Conservation (phyloP, 345 rosid genomes). For the Laguncularia racemosa region DNA sequence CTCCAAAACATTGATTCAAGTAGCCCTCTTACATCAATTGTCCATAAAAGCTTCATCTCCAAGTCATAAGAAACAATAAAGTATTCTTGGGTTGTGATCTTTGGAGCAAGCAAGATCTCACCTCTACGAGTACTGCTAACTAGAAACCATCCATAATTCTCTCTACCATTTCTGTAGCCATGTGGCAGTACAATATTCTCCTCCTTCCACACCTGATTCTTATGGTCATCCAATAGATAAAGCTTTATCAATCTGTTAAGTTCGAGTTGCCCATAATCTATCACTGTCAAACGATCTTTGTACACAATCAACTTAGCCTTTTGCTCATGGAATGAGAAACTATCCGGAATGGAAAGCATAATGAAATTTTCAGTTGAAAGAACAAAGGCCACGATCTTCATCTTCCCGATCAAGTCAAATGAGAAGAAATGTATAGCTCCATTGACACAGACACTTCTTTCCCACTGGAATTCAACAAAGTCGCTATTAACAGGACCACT, state of each 20-base stretch:
- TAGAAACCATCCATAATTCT: neutral
- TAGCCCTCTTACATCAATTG: slow-evolving; percentile 1
- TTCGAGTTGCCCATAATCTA: slow-evolving; percentile 5
- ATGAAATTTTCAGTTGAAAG: slow-evolving; percentile 4
- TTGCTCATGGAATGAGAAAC: neutral
- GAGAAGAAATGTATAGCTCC: slow-evolving; percentile 8
- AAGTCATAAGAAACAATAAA: slow-evolving; percentile 3
- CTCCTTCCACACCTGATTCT: slow-evolving; percentile 9
- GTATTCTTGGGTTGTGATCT: neutral
- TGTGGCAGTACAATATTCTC: neutral
- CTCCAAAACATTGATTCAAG: neutral
- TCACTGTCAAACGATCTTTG: slow-evolving; percentile 3
- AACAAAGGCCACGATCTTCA: slow-evolving; percentile 3
- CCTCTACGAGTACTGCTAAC: neutral
- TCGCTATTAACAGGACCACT: neutral
- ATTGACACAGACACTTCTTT: slow-evolving; percentile 3
- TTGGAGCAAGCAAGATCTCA: slow-evolving; percentile 10
- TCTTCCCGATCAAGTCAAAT: slow-evolving; percentile 2
- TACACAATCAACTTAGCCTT: neutral
- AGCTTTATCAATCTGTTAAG: neutral
- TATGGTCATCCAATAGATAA: slow-evolving; percentile 1
- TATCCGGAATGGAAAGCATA: neutral
- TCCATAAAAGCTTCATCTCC: slow-evolving; percentile 4
- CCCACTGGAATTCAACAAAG: neutral
- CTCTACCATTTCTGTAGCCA: neutral